Base-by-base conservation (phyloP, 164 flowering plant genomes). In the Berberis thunbergii region DNA sequence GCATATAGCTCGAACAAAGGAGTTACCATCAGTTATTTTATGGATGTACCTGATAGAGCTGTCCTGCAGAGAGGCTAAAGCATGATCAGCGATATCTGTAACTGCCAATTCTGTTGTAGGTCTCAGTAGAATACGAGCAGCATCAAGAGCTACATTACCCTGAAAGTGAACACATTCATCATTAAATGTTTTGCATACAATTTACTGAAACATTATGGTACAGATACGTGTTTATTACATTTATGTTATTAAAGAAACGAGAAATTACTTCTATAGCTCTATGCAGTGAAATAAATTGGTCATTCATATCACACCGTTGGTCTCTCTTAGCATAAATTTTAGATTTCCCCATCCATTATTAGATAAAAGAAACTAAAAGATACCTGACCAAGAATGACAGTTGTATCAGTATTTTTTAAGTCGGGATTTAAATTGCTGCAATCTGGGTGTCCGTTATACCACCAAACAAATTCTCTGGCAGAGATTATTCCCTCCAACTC, bases 401-500 rank as follows among this genome's bases (percentile, higher is more conserved):
- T 96, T 68, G 97, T 89, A 72, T 95, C 97, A 40, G 89, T 70
- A 72, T 73, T 79, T 77, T 73, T 86, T 82, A 95, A 76, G 63
- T 89, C 88, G 58, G 85, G 96, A 50, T 78, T 69, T 54, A 95
- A 73, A 57, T 82, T 77, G 66, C 69, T 80, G 69, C 73, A 76
- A 69, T 91, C 97, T n/a, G 97, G 97, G 67, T 95, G 99, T 61
- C 97, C 99, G 78, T 95, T 95, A 77, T 91, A 95, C 99, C 99
- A 95, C 97, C 99, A 91, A 50, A 95, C 97, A 79, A 95, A 95
- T 72, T 91, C 99, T 80, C 99, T 83, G 54, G 97, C 97, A 4
- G 97, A 81, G 74, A 83, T 66, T 73, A 89, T 77, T 44, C 99
- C 99, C 3, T 43, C 43, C 66, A 86, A 74, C 73, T 82, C 86